These are phyloP conservation scores for Auricularia sp. DNA, from an alignment of 768 basidiomycete genomes.

Conservation along the genomic window DNA sequence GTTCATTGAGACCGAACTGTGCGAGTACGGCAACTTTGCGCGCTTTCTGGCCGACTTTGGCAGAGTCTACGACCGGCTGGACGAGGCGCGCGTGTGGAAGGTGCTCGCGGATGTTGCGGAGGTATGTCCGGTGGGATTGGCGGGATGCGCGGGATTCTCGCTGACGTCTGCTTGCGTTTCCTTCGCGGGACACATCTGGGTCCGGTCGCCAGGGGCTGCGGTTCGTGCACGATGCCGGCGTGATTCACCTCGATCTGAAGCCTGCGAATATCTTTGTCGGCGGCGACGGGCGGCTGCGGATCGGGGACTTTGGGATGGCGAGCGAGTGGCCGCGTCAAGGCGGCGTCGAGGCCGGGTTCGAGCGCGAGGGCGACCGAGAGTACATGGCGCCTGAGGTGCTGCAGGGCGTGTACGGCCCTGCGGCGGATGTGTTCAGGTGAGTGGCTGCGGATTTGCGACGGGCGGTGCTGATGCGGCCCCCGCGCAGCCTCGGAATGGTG, in stretches of 20 bases:
- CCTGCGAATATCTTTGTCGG: constrained; percentile 95
- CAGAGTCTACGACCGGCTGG: constrained; percentile 68
- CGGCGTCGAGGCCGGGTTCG: constrained; percentile 42
- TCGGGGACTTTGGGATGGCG: constrained; percentile 99
- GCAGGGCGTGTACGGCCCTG: constrained; percentile 82
- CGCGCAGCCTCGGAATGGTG: constrained; percentile 80
- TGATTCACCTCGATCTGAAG: constrained; percentile 95
- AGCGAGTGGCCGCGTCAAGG: constrained; percentile 71
- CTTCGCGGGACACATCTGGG: constrained; percentile 21
- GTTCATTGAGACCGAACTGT: constrained; percentile 91
- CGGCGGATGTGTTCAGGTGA: constrained; percentile 95
- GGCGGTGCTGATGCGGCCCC: constrained; percentile 5
- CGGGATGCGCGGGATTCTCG: background rate
- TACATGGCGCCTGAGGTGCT: constrained; percentile 96
- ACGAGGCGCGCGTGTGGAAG: constrained; percentile 95
- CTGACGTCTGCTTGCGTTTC: constrained; percentile 17
- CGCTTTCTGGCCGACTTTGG: constrained; percentile 91
- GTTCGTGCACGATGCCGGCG: constrained; percentile 81
- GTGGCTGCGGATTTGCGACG: constrained; percentile 18
- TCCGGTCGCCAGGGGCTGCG: constrained; percentile 51
- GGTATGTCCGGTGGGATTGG: constrained; percentile 30
- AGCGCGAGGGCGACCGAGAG: constrained; percentile 93
- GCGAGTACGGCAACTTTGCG: constrained; percentile 85
- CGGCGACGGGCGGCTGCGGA: constrained; percentile 77
- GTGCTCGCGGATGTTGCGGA: constrained; percentile 81